Evolutionary conservation across 225 moss, liverwort and hornwort species (phyloP).

Genomic region (Marchantia polymorpha): DNA sequence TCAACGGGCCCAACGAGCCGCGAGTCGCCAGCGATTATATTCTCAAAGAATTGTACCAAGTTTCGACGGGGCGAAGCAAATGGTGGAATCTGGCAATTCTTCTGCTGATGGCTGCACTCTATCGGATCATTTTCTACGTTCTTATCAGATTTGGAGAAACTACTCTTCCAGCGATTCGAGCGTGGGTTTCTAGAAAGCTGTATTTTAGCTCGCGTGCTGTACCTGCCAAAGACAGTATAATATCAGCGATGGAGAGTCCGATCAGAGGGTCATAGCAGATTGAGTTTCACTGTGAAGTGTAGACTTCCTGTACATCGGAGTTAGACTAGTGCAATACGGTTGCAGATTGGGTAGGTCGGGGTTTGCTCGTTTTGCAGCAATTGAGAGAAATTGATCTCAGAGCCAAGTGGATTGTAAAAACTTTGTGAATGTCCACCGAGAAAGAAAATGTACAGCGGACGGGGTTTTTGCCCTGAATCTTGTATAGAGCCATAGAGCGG

Average conservation of each 20-base stretch:
- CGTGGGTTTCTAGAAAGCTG: neutral
- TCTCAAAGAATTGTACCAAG: constrained; percentile 5
- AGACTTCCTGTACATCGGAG: no score
- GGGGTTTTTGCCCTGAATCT: no score
- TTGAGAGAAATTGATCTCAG: no score
- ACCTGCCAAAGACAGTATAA: neutral
- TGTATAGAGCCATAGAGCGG: no score
- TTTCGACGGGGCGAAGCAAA: constrained; percentile 25
- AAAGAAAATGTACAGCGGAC: no score
- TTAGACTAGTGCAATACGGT: no score
- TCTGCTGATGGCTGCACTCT: constrained; percentile 26
- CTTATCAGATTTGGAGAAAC: constrained; percentile 32
- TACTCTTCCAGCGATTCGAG: constrained; percentile 14
- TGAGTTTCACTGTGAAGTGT: no score
- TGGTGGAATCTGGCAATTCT: constrained; percentile 43
- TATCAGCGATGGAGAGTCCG: neutral
- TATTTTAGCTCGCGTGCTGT: neutral
- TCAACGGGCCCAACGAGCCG: constrained; percentile 3
- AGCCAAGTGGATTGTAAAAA: no score
- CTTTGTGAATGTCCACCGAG: no score
- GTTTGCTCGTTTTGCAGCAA: no score
- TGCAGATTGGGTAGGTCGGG: no score
- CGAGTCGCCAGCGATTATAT: constrained; percentile 23
- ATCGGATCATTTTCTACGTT: constrained; percentile 36
- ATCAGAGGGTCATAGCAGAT: neutral